phyloP scores from a whole-genome alignment of 1,139 yeast genomes.

The Keqinozyma sinolaborantium region DNA sequence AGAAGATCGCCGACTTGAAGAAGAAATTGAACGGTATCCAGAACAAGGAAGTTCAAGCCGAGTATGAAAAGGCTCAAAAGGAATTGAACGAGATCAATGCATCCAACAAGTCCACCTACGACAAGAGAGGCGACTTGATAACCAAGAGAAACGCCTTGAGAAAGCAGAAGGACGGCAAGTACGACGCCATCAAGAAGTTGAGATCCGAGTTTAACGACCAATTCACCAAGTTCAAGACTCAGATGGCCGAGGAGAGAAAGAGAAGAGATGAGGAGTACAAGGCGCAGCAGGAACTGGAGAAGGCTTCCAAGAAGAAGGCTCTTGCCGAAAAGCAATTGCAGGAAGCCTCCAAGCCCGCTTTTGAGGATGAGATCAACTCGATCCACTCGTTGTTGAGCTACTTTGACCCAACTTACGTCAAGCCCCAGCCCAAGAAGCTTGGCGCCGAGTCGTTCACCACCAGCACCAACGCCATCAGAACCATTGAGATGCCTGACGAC shows the following conservation, averaged over 20 bases:
- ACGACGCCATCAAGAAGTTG: slow-evolving; percentile 59
- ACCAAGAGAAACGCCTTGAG: slow-evolving; percentile 67
- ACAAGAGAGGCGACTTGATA: slow-evolving; percentile 62
- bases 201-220: slow-evolving; percentile 69
- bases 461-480: slow-evolving; percentile 36
- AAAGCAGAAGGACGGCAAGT: slow-evolving; percentile 67
- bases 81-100: slow-evolving; percentile 58
- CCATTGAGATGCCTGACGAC: slow-evolving; percentile 60
- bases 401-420: slow-evolving; percentile 78
- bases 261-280: slow-evolving; percentile 70
- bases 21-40: slow-evolving; percentile 59
- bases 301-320: slow-evolving; percentile 58
- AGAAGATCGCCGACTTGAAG: slow-evolving; percentile 74
- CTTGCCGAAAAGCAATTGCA: slow-evolving; percentile 63
- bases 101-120: slow-evolving; percentile 60
- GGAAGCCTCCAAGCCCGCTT: slow-evolving; percentile 82
- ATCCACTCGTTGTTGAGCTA: slow-evolving; percentile 68
- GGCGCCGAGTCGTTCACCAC: slow-evolving; percentile 28
- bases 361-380: slow-evolving; percentile 66
- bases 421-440: slow-evolving; percentile 41
- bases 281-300: slow-evolving; percentile 51
- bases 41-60: slow-evolving; percentile 58
- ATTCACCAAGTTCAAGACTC: slow-evolving; percentile 66
- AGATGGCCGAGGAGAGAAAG: slow-evolving; percentile 65
- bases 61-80: slow-evolving; percentile 60